These are phyloP conservation scores for Epicoccum nigrum DNA, from an alignment of 2,329 filamentous ascomycete species.

Conservation along the genomic window DNA sequence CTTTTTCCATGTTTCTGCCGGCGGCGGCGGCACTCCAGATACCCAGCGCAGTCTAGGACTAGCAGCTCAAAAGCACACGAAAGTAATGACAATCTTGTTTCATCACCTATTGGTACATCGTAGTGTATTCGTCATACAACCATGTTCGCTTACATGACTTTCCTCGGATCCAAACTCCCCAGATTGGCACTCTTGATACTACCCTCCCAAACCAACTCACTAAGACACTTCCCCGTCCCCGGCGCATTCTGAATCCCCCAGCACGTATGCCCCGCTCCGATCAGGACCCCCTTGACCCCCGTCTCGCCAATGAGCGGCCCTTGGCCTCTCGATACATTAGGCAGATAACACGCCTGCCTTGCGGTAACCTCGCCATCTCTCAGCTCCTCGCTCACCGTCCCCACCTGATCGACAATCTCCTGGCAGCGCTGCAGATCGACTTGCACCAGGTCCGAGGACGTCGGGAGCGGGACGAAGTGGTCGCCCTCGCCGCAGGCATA, in stretches of 20 bases:
- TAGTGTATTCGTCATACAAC: too few species aligned
- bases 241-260: constrained; percentile 98
- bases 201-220: constrained; percentile 56
- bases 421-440: constrained; percentile 79
- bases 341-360: constrained; percentile 92
- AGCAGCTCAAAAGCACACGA: constrained; percentile 8
- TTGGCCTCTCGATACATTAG: constrained; percentile 67
- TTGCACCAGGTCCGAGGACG: constrained; percentile 75
- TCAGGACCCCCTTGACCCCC: constrained; percentile 72
- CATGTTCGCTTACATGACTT: constrained; percentile 10
- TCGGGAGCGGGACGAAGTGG: constrained; percentile 72
- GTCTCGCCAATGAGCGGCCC: constrained; percentile 83
- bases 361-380: constrained; percentile 64
- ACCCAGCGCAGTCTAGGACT: constrained; percentile 6
- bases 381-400: constrained; percentile 60
- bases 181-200: constrained; percentile 51
- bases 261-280: constrained; percentile 92
- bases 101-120: too few species aligned
- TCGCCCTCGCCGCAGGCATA: constrained; percentile 96
- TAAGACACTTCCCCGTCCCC: constrained; percentile 65
- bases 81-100: too few species aligned
- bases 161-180: constrained; percentile 50
- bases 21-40: background rate
- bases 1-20: background rate
- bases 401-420: constrained; percentile 82